Base-by-base conservation (phyloP, 352 stramenopile genomes). In the Phytophthora niederhauseri region DNA sequence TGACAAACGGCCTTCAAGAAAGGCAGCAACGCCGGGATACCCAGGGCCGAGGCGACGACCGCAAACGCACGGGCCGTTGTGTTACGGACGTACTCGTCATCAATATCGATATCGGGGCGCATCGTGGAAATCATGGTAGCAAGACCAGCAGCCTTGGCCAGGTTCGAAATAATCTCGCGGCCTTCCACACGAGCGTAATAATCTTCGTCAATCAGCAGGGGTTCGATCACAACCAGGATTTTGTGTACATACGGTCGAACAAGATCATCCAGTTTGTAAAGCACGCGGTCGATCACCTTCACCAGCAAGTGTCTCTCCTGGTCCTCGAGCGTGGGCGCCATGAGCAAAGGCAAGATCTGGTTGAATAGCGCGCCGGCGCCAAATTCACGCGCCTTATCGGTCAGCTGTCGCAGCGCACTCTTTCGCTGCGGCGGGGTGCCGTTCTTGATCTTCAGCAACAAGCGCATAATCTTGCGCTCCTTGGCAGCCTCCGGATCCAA, bases 71-170 rank as follows among this genome's bases (percentile, higher is more conserved):
- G 84, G 9, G 97, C 97, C 8, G 98, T 99, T 6, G 97, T 99
- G 80, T 99, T 99, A 15, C 98, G 90, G 11, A 99, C 98, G 68
- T 99, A 99, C 72, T 99, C 97, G 68, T 99, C 97, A 4, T 97
- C 90, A 57, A 97, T 98, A 77, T 99, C 98, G 71, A 99, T 99
- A 80, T 99, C 98, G 0, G 98, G 97, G 12, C 98, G 89, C 97
- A 99, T 99, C 0, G 97, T 99, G 14, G 97, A 98, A 78, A 99
- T 99, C 98, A 99, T 99, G 5, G 97, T 99, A 3, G 97, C 96
- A 3, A 99, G 78, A 59, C 98, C 98, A 12, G 98, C 98, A 34
- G 98, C 98, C 82, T 99, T 99, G 3, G 97, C 96, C 12, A 99
- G 76, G 74, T 99, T 99, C 46, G 95, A 99, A 61, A 99, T 99